phyloP scores from a whole-genome alignment of 2,329 filamentous ascomycete species.

The Scedosporium dehoogii region DNA sequence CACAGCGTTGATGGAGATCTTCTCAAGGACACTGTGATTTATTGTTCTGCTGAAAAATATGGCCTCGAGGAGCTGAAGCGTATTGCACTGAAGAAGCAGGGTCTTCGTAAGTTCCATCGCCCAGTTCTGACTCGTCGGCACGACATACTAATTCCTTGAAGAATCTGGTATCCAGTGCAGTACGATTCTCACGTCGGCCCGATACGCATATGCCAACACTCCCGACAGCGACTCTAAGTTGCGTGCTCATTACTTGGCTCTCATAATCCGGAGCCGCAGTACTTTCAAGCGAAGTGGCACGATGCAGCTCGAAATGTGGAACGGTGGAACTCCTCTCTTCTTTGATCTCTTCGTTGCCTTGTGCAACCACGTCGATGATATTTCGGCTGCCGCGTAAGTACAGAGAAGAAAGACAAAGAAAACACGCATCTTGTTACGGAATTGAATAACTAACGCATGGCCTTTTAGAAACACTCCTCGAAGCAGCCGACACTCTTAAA shows the following conservation, averaged over 20 bases:
- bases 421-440: neutral
- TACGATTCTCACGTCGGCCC: conserved; percentile 83
- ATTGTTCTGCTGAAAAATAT: conserved; percentile 86
- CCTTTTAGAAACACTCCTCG: conserved; percentile 3
- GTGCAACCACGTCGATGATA: conserved; percentile 96
- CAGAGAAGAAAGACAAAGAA: neutral
- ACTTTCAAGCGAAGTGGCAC: conserved; percentile 97
- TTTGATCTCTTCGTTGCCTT: conserved; percentile 97
- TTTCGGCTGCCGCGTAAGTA: conserved; percentile 24
- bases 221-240: conserved; percentile 86
- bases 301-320: conserved; percentile 98
- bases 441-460: neutral
- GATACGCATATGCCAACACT: conserved; percentile 93
- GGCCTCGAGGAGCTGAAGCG: conserved; percentile 87
- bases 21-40: conserved; percentile 86
- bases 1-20: conserved; percentile 64
- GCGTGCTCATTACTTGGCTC: conserved; percentile 91
- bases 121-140: neutral
- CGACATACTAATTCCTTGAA: neutral
- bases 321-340: conserved; percentile 81
- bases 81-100: conserved; percentile 87
- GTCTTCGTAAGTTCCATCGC: conserved; percentile 41
- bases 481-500: conserved; percentile 5
- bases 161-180: conserved; percentile 82
- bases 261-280: conserved; percentile 94